phyloP scores from a whole-genome alignment of 352 stramenopile species.

The Phytopythium montanum region DNA sequence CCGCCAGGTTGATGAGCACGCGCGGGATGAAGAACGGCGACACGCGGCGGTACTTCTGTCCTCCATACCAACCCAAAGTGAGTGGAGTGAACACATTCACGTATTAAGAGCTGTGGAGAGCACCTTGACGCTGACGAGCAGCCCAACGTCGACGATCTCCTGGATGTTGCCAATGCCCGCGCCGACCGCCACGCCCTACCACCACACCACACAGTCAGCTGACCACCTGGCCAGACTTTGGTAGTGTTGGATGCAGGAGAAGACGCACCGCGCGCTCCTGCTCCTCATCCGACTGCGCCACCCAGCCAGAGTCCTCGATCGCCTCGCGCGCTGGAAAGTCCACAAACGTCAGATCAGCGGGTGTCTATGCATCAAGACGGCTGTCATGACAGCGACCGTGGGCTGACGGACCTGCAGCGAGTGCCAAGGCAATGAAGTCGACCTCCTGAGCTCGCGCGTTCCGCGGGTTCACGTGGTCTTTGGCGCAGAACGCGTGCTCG shows the following conservation, averaged over 20 bases:
- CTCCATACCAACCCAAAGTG: background rate
- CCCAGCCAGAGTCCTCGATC: slow-evolving; percentile 73
- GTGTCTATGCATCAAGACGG: slow-evolving; percentile 5
- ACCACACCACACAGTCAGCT: background rate
- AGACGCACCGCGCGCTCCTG: slow-evolving; percentile 49
- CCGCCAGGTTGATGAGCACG: slow-evolving; percentile 92
- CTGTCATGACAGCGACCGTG: background rate
- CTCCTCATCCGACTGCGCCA: slow-evolving; percentile 54
- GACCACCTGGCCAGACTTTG: background rate
- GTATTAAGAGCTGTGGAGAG: background rate
- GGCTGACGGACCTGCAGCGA: slow-evolving; percentile 62
- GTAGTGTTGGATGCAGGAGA: background rate
- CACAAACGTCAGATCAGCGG: background rate
- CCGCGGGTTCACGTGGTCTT: slow-evolving; percentile 70
- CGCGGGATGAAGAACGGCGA: slow-evolving; percentile 94
- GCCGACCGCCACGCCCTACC: slow-evolving; percentile 80
- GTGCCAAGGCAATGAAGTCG: slow-evolving; percentile 83
- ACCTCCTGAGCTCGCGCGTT: slow-evolving; percentile 70
- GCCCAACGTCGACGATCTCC: slow-evolving; percentile 75
- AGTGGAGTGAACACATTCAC: background rate
- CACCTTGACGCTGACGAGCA: slow-evolving; percentile 65
- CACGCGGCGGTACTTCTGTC: slow-evolving; percentile 84
- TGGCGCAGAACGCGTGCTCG: slow-evolving; percentile 49
- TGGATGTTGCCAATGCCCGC: slow-evolving; percentile 87
- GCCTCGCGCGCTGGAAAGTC: slow-evolving; percentile 58